Conservation (phyloP, 2,329 filamentous ascomycete genomes). For the Botrytis squamosa region DNA sequence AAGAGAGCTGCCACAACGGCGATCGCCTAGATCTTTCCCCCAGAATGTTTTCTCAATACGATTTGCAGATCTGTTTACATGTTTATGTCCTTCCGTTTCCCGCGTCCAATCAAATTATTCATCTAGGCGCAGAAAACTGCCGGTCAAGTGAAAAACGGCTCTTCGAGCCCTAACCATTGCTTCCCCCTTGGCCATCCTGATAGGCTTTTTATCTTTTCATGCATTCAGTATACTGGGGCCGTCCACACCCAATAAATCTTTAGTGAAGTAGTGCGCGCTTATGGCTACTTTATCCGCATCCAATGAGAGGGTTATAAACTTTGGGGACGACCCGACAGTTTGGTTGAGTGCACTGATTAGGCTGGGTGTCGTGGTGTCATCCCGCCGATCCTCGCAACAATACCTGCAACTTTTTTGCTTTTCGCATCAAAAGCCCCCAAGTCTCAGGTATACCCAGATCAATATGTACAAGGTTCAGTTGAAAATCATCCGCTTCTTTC, state of each 20-base stretch:
- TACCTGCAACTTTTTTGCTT: not conserved
- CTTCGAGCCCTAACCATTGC: not conserved
- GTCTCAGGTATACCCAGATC: not conserved
- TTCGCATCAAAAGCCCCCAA: not conserved
- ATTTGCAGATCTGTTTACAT: not conserved
- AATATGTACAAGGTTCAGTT: not conserved
- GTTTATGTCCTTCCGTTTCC: not conserved
- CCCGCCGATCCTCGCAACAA: not conserved
- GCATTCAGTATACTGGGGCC: conserved; percentile 1
- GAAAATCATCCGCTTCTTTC: not conserved
- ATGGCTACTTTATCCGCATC: not conserved
- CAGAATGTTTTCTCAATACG: not conserved
- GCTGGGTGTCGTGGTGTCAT: conserved; percentile 6
- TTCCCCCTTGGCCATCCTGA: not conserved
- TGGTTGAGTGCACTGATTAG: conserved; percentile 13
- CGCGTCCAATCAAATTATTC: conserved; percentile 1
- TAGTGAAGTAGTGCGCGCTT: conserved; percentile 8
- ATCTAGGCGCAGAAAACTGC: not conserved
- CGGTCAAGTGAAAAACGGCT: not conserved
- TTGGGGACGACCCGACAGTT: conserved; percentile 11
- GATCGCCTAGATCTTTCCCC: not conserved
- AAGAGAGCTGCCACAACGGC: not conserved
- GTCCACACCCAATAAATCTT: not conserved
- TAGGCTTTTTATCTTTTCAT: conserved; percentile 4
- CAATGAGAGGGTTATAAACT: not conserved